Evolutionary conservation across 2,329 filamentous ascomycete species (phyloP).

Genomic region (Tolypocladium sp.): DNA sequence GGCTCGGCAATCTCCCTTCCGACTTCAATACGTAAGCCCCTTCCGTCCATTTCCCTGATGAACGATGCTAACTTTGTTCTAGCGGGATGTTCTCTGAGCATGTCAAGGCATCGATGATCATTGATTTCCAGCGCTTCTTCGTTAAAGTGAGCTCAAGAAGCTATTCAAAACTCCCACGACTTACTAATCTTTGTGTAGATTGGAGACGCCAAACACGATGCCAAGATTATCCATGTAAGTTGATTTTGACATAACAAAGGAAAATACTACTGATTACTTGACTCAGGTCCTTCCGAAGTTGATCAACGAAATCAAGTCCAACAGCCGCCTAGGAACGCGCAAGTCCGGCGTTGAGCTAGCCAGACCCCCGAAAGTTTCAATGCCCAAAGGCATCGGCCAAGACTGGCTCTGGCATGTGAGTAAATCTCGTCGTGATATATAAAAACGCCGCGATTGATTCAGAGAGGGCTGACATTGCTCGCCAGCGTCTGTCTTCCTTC

Average conservation of each 20-base stretch:
- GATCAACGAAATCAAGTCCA: background rate
- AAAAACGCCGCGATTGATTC: background rate
- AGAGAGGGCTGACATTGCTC: background rate
- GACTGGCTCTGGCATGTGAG: background rate
- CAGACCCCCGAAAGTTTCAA: background rate
- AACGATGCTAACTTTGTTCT: background rate
- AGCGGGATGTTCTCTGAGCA: background rate
- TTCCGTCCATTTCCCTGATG: background rate
- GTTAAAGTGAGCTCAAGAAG: background rate
- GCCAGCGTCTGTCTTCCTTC: background rate
- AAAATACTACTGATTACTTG: background rate
- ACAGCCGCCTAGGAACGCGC: background rate
- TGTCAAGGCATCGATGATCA: background rate
- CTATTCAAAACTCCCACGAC: background rate
- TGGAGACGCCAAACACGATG: background rate
- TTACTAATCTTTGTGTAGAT: background rate
- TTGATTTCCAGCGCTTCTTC: background rate
- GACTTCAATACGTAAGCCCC: slow-evolving; percentile 6
- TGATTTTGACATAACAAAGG: background rate
- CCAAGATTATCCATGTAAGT: background rate
- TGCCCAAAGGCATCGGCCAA: background rate
- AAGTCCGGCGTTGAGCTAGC: background rate
- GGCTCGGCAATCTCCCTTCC: slow-evolving; percentile 7
- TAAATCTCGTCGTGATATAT: background rate
- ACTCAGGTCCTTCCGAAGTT: background rate